Evolutionary conservation across 768 basidiomycete species (phyloP).

Genomic region (Macrolepiota albuminosa): DNA sequence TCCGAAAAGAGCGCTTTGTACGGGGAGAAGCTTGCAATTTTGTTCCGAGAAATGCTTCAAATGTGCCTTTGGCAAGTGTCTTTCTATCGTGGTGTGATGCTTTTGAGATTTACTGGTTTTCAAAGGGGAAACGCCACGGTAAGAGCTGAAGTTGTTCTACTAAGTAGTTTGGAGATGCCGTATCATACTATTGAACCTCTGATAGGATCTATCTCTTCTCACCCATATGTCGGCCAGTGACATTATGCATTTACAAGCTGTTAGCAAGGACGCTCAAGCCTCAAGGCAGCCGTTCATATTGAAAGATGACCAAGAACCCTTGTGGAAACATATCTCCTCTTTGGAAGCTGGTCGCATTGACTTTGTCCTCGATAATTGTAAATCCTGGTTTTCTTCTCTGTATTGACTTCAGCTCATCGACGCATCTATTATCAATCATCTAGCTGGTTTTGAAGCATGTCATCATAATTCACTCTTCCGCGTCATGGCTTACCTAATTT

Average conservation of each 20-base stretch:
- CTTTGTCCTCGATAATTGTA: conserved; percentile 90
- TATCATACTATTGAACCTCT: neutral
- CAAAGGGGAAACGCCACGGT: conserved; percentile 95
- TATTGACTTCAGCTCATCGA: neutral
- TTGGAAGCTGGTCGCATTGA: conserved; percentile 62
- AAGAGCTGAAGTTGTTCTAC: conserved; percentile 12
- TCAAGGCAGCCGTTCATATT: conserved; percentile 79
- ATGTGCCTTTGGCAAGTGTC: conserved; percentile 75
- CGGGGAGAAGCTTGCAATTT: conserved; percentile 48
- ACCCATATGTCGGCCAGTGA: conserved; percentile 82
- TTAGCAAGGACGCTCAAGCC: conserved; percentile 75
- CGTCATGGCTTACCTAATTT: neutral
- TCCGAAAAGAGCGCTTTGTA: conserved; percentile 43
- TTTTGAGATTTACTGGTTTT: neutral
- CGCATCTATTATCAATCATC: neutral
- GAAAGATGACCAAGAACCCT: conserved; percentile 70
- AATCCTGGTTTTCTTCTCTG: conserved; percentile 8
- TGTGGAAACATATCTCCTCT: conserved; percentile 67
- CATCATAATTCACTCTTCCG: neutral
- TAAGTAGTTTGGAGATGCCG: neutral
- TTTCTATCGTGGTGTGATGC: neutral
- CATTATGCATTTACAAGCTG: conserved; percentile 76
- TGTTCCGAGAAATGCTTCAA: conserved; percentile 84
- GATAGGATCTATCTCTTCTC: conserved; percentile 85
- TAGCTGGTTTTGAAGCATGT: conserved; percentile 87